Conservation (phyloP, 805 yeast genomes). For the Hanseniaspora valbyensis region DNA sequence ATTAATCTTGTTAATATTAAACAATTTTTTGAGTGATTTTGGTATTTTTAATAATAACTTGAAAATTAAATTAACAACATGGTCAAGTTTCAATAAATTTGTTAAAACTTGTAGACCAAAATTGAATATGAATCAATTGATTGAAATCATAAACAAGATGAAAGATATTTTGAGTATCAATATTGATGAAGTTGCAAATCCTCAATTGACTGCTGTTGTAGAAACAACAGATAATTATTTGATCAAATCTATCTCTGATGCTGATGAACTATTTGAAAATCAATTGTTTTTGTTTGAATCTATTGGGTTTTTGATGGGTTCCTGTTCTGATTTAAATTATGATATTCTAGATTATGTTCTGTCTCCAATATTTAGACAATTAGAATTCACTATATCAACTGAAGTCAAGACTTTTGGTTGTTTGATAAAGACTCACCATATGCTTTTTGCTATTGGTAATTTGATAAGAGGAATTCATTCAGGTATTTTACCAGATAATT, state of each 20-base stretch:
- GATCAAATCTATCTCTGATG: conserved; percentile 31
- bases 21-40: conserved; percentile 64
- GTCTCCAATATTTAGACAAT: conserved; percentile 60
- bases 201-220: conserved; percentile 31
- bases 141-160: conserved; percentile 50
- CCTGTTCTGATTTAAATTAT: conserved; percentile 34
- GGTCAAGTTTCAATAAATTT: conserved; percentile 82
- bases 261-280: conserved; percentile 57
- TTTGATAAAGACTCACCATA: conserved; percentile 72
- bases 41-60: conserved; percentile 69
- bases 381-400: conserved; percentile 53
- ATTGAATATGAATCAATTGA: conserved; percentile 40
- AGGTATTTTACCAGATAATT: conserved; percentile 31
- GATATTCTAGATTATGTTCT: conserved; percentile 53
- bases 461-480: conserved; percentile 72
- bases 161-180: conserved; percentile 34
- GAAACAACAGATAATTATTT: conserved; percentile 25
- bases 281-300: conserved; percentile 81
- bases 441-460: conserved; percentile 80
- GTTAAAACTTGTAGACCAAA: conserved; percentile 64
- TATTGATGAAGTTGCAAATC: conserved; percentile 45
- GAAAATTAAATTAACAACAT: conserved; percentile 71
- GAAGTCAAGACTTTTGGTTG: conserved; percentile 35
- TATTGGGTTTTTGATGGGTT: conserved; percentile 59
- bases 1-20: conserved; percentile 50